Percentiles rank a stretch among this genome's conserved stretches.
Conservation (phyloP, 352 stramenopile species). For the Pythium phragmiticola region DNA sequence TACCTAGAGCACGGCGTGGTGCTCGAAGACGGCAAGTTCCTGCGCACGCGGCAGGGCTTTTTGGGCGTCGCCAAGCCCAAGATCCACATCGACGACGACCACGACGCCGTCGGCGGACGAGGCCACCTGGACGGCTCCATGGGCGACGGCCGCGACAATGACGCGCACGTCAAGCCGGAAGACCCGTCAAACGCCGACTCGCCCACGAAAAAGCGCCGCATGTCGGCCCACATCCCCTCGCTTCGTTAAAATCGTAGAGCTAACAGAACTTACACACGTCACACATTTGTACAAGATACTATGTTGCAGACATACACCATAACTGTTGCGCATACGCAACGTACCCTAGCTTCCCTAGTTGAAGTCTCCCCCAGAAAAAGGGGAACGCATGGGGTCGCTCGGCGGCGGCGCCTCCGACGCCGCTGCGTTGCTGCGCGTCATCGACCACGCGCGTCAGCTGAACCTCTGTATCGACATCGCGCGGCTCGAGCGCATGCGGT, state of each 20-base stretch:
- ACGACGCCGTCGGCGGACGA: constrained; percentile 19
- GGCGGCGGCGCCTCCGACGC: not conserved
- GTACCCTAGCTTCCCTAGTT: not conserved
- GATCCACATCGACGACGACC: constrained; percentile 27
- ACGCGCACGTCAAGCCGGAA: constrained; percentile 10
- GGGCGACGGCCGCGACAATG: not conserved
- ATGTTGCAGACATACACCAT: constrained; percentile 11
- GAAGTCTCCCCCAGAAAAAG: constrained; percentile 15
- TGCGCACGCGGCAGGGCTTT: constrained; percentile 48
- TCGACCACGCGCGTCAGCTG: constrained; percentile 43
- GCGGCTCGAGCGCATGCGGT: constrained; percentile 54
- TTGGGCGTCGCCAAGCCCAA: constrained; percentile 43
- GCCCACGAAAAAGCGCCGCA: constrained; percentile 28
- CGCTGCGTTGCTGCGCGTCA: constrained; percentile 11
- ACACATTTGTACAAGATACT: constrained; percentile 20
- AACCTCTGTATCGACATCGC: constrained; percentile 43
- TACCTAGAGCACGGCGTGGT: constrained; percentile 30
- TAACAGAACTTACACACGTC: constrained; percentile 14
- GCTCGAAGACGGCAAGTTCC: constrained; percentile 25
- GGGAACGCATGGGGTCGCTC: not conserved
- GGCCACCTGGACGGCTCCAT: constrained; percentile 12
- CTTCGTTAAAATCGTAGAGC: constrained; percentile 8
- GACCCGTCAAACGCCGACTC: constrained; percentile 8
- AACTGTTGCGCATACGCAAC: constrained; percentile 5
- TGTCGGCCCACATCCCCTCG: constrained; percentile 27